A percentile compares a stretch with the other conserved stretches of the same genome.
Evolutionary conservation across 2,329 filamentous ascomycete genomes (phyloP).

Genomic region (Aspergillus sp.): DNA sequence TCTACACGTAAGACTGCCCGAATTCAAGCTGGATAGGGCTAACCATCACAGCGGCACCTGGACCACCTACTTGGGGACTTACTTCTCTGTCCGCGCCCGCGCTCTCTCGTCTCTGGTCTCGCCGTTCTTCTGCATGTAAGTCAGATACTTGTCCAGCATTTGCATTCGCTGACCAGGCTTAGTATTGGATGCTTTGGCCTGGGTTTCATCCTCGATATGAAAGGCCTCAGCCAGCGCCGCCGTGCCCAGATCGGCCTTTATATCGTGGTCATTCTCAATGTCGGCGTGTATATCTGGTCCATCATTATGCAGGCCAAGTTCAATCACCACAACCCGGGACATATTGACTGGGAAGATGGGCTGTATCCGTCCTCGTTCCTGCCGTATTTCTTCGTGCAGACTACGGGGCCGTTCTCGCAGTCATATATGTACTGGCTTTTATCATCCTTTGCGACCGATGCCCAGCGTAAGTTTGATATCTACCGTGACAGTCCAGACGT

Average conservation of each 20-base stretch:
- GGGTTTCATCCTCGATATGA: conserved; percentile 47
- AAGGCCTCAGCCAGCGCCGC: conserved; percentile 42
- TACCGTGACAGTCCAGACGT: too few species aligned
- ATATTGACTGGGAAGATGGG: conserved; percentile 49
- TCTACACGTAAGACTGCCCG: conserved; percentile 35
- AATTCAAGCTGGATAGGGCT: background rate
- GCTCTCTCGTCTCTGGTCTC: conserved; percentile 49
- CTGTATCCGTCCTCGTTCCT: conserved; percentile 46
- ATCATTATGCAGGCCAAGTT: conserved; percentile 50
- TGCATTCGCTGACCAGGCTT: background rate
- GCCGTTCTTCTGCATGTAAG: conserved; percentile 52
- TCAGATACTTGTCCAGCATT: background rate
- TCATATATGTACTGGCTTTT: conserved; percentile 49
- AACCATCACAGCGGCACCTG: conserved; percentile 39
- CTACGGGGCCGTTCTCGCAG: conserved; percentile 44
- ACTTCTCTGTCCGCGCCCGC: conserved; percentile 46
- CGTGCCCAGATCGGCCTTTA: conserved; percentile 49
- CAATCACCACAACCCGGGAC: conserved; percentile 38
- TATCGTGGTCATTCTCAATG: conserved; percentile 47
- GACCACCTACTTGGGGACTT: conserved; percentile 47
- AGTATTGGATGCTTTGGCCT: conserved; percentile 50
- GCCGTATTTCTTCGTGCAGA: conserved; percentile 52
- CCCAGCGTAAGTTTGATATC: conserved; percentile 32
- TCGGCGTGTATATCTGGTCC: conserved; percentile 53
- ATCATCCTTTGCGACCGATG: conserved; percentile 45